Evolutionary conservation across 192 early-diverging fungal species (phyloP), one percentile per base, ranked within the genome.

Genomic region (Phlyctochytrium planicorne): DNA sequence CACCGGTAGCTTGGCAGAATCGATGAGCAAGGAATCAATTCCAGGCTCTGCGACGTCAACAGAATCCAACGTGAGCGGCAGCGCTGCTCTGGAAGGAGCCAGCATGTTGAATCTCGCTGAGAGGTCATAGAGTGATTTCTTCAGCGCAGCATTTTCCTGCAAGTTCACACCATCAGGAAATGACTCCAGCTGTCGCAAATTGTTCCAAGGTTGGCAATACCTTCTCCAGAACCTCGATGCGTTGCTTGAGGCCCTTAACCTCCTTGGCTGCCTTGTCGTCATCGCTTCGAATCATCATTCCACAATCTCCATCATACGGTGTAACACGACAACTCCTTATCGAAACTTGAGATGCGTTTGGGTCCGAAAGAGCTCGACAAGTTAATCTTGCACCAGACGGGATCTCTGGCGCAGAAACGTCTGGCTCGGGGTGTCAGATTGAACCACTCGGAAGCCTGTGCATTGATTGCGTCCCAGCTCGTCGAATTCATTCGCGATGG

Each of bases 301-400:
- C 20, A 6, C 40, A 6, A 6, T 20, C 6, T 47, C 40, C 6
- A 47, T 47, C 40, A 14, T 20, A 14, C 20, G 40, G 40, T 6
- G 6, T 47, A 20, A 47, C 40, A 20, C 40, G 40, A 47, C 6
- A 47, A 47, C 20, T 47, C 20, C 20, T 47, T n/a, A n/a, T n/a
- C n/a, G n/a, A n/a, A n/a, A n/a, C n/a, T n/a, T n/a, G 25, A 27
- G 50, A 84, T 84, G 82, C 78, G 71, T 68, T 81, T 98, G 25
- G 79, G 94, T 34, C 93, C 96, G 24, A 89, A 93, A 50, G 95
- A 98, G 72, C 67, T 95, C 6, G 96, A 98, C 86, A 97, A 96
- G 72, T 86, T 98, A n/a, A 34, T 89, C 14, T 86, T 98, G 10
- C 82, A 87, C 68, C 93, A 97, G 75, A 91, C 91, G 31, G 96